These are phyloP conservation scores for Amniculicola lignicola DNA, from an alignment of 495 filamentous ascomycete genomes.

Conservation along the genomic window DNA sequence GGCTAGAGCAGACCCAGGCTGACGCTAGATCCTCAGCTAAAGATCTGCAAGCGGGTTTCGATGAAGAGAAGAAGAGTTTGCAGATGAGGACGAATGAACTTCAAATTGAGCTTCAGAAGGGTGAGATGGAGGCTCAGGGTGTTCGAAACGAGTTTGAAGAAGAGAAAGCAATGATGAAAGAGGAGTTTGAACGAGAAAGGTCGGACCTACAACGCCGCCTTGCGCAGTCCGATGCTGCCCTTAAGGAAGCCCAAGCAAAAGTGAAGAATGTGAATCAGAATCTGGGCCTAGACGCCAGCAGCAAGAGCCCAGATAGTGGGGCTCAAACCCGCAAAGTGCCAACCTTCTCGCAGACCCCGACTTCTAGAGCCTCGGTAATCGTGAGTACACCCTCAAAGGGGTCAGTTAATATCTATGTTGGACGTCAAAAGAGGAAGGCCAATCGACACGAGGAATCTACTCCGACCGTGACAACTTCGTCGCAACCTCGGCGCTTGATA, in stretches of 20 bases:
- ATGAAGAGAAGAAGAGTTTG: constrained; percentile 1
- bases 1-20: constrained; percentile 3
- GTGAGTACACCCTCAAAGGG: neutral
- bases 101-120: neutral
- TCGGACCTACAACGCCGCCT: constrained; percentile 2
- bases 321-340: neutral
- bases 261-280: neutral
- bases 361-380: neutral
- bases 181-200: constrained; percentile 1
- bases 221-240: neutral
- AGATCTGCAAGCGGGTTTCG: constrained; percentile 1
- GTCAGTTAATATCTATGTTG: neutral
- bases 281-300: neutral
- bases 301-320: neutral
- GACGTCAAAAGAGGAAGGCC: constrained; percentile 32
- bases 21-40: neutral
- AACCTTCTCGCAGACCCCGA: neutral
- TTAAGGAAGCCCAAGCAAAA: constrained; percentile 7
- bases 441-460: constrained; percentile 22
- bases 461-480: neutral
- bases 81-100: too few relatives aligned
- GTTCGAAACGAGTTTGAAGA: neutral
- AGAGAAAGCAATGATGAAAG: constrained; percentile 1
- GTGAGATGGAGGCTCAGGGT: constrained; percentile 1
- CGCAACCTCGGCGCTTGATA: neutral